These are phyloP conservation scores for Fagopyrum esculentum DNA, from an alignment of 148 eudicot genomes.

Conservation along the genomic window DNA sequence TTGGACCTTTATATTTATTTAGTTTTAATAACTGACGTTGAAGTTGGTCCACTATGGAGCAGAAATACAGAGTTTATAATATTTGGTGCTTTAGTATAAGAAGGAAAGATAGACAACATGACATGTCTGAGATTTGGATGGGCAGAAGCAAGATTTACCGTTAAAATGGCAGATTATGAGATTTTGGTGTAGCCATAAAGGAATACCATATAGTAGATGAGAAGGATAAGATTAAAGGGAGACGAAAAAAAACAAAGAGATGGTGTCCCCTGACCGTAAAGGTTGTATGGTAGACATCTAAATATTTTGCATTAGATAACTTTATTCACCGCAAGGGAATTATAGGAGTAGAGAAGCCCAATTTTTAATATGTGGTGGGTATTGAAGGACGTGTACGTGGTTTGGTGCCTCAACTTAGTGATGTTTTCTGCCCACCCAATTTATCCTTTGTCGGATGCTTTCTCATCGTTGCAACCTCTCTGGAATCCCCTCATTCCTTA, in stretches of 20 bases:
- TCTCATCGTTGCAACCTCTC: slow-evolving; percentile 9
- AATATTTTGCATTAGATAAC: neutral
- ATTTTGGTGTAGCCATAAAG: neutral
- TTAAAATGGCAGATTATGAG: neutral
- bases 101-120: slow-evolving; percentile 1
- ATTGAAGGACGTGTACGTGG: slow-evolving; percentile 8
- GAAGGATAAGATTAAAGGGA: neutral
- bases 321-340: neutral
- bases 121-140: neutral
- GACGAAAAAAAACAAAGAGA: neutral
- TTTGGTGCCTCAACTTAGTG: neutral
- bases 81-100: neutral
- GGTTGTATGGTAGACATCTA: neutral
- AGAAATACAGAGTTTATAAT: neutral
- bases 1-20: neutral
- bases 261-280: neutral
- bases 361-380: slow-evolving; percentile 1
- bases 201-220: slow-evolving; percentile 2
- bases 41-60: neutral
- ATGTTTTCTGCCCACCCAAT: slow-evolving; percentile 9
- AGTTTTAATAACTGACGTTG: neutral
- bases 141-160: neutral
- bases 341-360: slow-evolving; percentile 1
- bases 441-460: slow-evolving; percentile 3
- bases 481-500: neutral